Base-by-base conservation (phyloP, 768 basidiomycete genomes). In the Leccinum rimulosum region DNA sequence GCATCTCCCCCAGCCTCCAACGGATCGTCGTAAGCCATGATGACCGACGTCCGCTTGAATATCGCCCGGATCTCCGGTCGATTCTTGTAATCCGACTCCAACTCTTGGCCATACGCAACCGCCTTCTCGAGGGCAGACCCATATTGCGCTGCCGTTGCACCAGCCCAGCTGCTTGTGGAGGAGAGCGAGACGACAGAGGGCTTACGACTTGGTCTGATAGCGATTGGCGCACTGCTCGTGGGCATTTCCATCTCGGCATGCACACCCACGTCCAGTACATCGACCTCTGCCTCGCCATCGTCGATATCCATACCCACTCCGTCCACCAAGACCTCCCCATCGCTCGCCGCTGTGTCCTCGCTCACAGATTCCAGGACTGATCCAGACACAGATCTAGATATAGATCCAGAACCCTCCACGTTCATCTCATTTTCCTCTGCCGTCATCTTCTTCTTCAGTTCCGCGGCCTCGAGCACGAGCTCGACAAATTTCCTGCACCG, bases 401-500 rank as follows among this genome's bases (percentile, higher is more conserved):
- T 56, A 6, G 60, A 58, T 15, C 67, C 68, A 52, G 55, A 69
- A 3, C 54, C 59, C 61, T 68, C 73, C 65, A 62, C 65, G 58
- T 65, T 75, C 61, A 68, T 66, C 45, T 70, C 74, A 31, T 64
- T 64, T 55, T 76, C 77, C 33, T 76, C 76, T 28, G 70, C 72
- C 59, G 79, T 79, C 75, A 85, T 81, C 64, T 75, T 80, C 74
- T 88, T 87, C 76, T 85, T 83, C 60, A 88, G 74, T 61, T 87
- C 88, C 6, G 84, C 80, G 10, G 89, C 85, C 63, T 86, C 83
- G 64, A 93, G 68, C 14, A 91, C 82, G 30, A 93, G 80, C 72
- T 95, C 93, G 49, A 95, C 85, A 66, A 95, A 93, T 73, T 88
- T 91, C 65, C 91, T 82, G 74, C 91, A 92, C 27, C 87, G 83